These are phyloP conservation scores for Penicillium odoratum DNA, from an alignment of 495 filamentous ascomycete species.

Conservation along the genomic window DNA sequence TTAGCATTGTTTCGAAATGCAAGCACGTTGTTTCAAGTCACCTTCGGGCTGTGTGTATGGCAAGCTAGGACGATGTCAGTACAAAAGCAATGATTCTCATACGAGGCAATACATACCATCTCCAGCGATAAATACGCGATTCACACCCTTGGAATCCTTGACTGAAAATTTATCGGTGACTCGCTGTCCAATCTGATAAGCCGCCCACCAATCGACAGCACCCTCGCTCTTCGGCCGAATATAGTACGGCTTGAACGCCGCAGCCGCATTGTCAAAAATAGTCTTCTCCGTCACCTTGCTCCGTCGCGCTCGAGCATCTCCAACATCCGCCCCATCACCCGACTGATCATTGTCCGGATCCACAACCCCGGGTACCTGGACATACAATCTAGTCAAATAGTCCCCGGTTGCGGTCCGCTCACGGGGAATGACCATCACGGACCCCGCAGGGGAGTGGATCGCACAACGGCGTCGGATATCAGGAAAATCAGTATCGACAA, in stretches of 20 bases:
- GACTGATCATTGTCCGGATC: conserved; percentile 20
- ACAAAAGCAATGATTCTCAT: background rate
- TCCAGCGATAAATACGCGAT: conserved; percentile 66
- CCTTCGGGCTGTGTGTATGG: conserved; percentile 72
- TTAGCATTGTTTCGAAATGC: background rate
- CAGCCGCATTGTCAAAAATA: conserved; percentile 42
- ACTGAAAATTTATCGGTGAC: conserved; percentile 66
- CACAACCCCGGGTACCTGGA: conserved; percentile 47
- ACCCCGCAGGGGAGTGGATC: conserved; percentile 66
- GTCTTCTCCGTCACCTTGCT: conserved; percentile 41
- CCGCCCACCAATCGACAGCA: conserved; percentile 64
- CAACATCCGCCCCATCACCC: conserved; percentile 19
- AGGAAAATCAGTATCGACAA: conserved; percentile 68
- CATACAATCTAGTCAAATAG: conserved; percentile 68
- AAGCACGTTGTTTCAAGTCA: conserved; percentile 13
- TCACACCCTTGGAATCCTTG: conserved; percentile 46
- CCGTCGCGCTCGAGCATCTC: conserved; percentile 34
- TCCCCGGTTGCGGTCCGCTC: conserved; percentile 55
- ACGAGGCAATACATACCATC: conserved; percentile 47
- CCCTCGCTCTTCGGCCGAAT: conserved; percentile 40
- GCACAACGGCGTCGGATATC: conserved; percentile 67
- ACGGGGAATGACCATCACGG: conserved; percentile 70
- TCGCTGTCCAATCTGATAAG: conserved; percentile 69
- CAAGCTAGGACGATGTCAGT: conserved; percentile 28
- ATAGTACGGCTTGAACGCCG: conserved; percentile 49